phyloP scores from a whole-genome alignment of 2,329 filamentous ascomycete species.

The Hortaea sp. region DNA sequence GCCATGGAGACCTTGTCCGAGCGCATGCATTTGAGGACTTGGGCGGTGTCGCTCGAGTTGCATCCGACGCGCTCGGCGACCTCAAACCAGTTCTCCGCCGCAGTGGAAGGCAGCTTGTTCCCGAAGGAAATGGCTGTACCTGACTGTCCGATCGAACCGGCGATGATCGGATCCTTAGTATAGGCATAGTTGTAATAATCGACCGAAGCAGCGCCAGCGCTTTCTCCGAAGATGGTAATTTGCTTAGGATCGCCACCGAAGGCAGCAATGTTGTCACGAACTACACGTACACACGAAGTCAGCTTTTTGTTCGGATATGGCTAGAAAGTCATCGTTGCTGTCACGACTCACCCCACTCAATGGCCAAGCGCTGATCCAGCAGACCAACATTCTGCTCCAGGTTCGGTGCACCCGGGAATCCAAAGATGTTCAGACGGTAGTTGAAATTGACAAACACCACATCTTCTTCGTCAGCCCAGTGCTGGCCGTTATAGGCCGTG shows the following conservation, averaged over 20 bases:
- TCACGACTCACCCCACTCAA: conserved; percentile 40
- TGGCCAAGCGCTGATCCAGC: conserved; percentile 44
- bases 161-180: conserved; percentile 9
- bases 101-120: conserved; percentile 1
- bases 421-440: conserved; percentile 40
- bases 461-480: background rate
- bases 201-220: background rate
- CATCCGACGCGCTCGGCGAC: conserved; percentile 2
- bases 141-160: conserved; percentile 7
- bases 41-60: background rate
- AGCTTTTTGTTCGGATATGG: background rate
- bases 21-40: conserved; percentile 9
- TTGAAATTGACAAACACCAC: conserved; percentile 21
- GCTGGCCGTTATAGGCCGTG: background rate
- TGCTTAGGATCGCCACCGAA: background rate
- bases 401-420: conserved; percentile 37
- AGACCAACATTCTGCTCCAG: conserved; percentile 39
- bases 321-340: too few relatives aligned
- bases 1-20: background rate
- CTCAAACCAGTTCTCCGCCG: background rate
- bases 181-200: conserved; percentile 8
- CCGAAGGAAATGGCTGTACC: conserved; percentile 6
- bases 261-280: background rate
- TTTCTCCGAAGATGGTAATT: background rate
- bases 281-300: background rate